Evolutionary conservation across 2,329 filamentous ascomycete species (phyloP), one percentile per base, ranked within the genome.

Genomic region (Monosporascus ibericus): DNA sequence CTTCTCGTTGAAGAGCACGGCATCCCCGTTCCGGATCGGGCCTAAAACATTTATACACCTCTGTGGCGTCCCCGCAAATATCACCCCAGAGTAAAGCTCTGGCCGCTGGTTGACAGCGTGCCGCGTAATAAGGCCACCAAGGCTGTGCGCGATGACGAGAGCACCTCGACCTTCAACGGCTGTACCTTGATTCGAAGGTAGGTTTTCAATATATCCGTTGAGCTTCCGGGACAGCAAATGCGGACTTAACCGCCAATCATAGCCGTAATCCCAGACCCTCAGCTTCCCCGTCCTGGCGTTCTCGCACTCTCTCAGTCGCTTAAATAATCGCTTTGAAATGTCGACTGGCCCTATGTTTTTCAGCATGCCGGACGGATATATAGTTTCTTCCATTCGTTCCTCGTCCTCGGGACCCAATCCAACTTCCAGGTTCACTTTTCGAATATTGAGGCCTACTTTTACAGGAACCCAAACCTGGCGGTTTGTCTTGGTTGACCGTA

Each of bases 391-490:
- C 84, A 94, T 94, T 5, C 74, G 79, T 61, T 90, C 87, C 63
- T 96, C 92, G 52, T 95, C 92, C 61, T 91, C 87, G 2, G 82
- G 82, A 15, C 88, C 80, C 5, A 96, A 72, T 0, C 91, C 92
- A 9, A 97, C 86, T 66, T 95, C 90, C 4, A 97, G 76, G 65
- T 97, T 90, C 2, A 92, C 92, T 65, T 94, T 96, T 51, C 92
- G 86, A 55, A 96, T 81, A 61, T 95, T 96, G 48, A 97, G 73
- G 1, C 92, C 92, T 27, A 96, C 86, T 69, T 96, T 96, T 64
- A 96, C 86, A 0, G 92, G 92, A 2, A 95, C 89, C 92, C 92
- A 97, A 0, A 96, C 73, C 65, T 95, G 90, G n/a, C 90, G 84
- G 63, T 92, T 84, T 4, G 88, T 81, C 56, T 90, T 85, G 11